Evolutionary conservation across 345 rosid genomes (phyloP).

Genomic region (Zanthoxylum bungeanum): DNA sequence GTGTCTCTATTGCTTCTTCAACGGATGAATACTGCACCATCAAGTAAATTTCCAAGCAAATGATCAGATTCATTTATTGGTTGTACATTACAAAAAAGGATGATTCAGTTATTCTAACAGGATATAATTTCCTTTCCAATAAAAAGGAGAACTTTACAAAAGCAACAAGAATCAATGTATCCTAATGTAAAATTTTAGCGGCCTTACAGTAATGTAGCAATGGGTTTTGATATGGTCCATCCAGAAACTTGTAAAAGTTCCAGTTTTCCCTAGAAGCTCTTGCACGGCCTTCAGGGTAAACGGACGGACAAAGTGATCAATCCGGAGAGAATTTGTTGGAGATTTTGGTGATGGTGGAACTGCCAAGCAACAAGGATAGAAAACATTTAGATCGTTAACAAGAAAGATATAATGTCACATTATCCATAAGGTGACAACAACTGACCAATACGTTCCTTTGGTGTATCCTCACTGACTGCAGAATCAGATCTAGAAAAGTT

Average conservation of each 20-base stretch:
- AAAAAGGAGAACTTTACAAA: no score
- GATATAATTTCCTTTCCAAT: no score
- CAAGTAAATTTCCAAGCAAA: not conserved
- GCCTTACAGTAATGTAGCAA: constrained; percentile 85
- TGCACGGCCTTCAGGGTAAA: constrained; percentile 97
- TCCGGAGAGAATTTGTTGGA: constrained; percentile 76
- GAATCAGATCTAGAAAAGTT: constrained; percentile 68
- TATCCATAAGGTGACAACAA: constrained; percentile 12
- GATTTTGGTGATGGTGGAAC: constrained; percentile 86
- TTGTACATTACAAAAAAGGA: not conserved
- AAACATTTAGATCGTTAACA: constrained; percentile 1
- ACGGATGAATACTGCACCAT: constrained; percentile 77
- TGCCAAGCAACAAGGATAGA: constrained; percentile 34
- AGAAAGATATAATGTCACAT: not conserved
- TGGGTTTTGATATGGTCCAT: constrained; percentile 98
- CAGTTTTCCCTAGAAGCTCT: constrained; percentile 89
- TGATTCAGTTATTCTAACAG: not conserved
- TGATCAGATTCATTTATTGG: not conserved
- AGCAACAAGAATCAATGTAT: no score
- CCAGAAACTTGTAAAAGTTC: constrained; percentile 79
- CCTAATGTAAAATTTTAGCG: no score
- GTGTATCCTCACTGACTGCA: constrained; percentile 52
- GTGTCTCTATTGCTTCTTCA: constrained; percentile 81
- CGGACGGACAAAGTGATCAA: constrained; percentile 91
- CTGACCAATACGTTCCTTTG: constrained; percentile 90